These are phyloP conservation scores for Ustilago loliicola DNA, from an alignment of 1,284 basidiomycete genomes.

Conservation along the genomic window DNA sequence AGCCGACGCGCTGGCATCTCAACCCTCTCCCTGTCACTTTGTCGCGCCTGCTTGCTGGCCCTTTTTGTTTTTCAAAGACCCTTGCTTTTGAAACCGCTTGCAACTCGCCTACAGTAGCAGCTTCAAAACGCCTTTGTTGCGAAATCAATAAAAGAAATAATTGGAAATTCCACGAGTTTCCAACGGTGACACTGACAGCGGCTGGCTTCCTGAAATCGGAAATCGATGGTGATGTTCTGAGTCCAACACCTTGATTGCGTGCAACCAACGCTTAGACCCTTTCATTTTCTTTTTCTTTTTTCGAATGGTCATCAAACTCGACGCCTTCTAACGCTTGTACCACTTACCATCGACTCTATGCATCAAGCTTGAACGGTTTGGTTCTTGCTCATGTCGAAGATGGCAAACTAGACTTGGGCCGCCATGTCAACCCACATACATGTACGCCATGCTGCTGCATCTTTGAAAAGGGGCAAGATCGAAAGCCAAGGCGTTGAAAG, in stretches of 20 bases:
- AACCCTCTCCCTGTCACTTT: neutral
- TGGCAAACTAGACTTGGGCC: no score
- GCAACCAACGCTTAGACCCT: constrained; percentile 12
- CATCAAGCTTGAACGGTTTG: no score
- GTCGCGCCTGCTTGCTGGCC: neutral
- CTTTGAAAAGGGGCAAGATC: neutral
- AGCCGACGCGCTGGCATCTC: constrained; percentile 16
- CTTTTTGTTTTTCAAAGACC: neutral
- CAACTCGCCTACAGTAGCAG: neutral
- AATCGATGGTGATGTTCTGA: neutral
- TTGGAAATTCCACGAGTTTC: constrained; percentile 11
- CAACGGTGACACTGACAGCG: neutral
- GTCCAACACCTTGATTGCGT: constrained; percentile 6
- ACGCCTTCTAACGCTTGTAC: no score
- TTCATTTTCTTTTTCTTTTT: neutral
- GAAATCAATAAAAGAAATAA: constrained; percentile 2
- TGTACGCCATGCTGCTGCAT: neutral
- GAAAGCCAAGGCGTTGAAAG: neutral
- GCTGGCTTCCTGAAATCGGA: no score
- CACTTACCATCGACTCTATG: no score
- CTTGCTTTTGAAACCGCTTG: no score
- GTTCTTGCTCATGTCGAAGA: no score
- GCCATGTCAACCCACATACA: neutral
- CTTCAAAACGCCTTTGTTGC: no score
- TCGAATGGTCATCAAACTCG: neutral